Evolutionary conservation across 352 stramenopile genomes (phyloP), one percentile per base, ranked within the genome.

Genomic region (Globisporangium ultimum): DNA sequence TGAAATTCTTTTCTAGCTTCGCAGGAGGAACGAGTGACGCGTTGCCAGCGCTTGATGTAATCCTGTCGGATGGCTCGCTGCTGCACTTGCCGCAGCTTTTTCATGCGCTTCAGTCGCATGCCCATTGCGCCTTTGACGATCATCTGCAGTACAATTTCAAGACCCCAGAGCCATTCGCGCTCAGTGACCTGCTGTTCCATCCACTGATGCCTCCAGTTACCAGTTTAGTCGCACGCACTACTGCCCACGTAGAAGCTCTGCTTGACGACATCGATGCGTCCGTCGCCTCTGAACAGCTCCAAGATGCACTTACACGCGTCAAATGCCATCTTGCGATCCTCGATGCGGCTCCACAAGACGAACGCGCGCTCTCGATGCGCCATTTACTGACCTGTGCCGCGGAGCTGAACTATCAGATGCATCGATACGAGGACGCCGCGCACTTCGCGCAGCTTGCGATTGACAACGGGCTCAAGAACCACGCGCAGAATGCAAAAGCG

Each of bases 1-100:
- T 60, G 24, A 84, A 84, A 48, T 91, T 89, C 7, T 36, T 36
- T 36, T 10, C 28, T 45, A 67, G 68, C 0, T 21, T 64, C 43
- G 34, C 34, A 70, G 28, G 58, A 36, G 28, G 28, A 36, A 5
- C 28, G 52, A 42, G 20, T 47, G 7, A 54, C 50, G 32, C 15
- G 14, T 22, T 72, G 0, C 58, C 42, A 14, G 53, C 47, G 14
- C 36, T 82, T 17, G 64, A 80, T 11, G 55, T 56, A 0, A 60
- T 87, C 24, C 34, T 70, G n/a, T 72, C 55, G 13, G 76, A 80
- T 11, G 71, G 77, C 3, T 40, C 78, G 1, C 10, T 88, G 10
- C 74, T 88, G 10, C 74, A 91, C 40, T 63, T 71, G 21, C 79
- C 77, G 1, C 81, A 88, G 56, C 53, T 91, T 2, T 74, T 87